Base-by-base conservation (phyloP, 2,329 filamentous ascomycete genomes). In the Clarireedia monteithiana region DNA sequence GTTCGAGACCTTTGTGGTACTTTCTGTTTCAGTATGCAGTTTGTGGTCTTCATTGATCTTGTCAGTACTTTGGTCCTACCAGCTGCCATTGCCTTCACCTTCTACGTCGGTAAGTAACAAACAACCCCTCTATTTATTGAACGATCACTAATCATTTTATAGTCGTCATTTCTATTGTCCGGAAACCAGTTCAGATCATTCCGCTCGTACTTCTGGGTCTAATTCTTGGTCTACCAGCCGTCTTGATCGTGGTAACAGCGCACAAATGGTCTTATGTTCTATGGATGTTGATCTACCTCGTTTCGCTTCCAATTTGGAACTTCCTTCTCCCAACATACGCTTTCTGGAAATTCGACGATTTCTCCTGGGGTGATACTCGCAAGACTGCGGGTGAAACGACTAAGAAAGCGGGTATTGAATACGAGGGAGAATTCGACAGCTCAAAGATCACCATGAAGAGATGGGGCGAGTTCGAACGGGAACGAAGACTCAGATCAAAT, bases 1-100 rank as follows among this genome's bases (percentile, higher is more conserved):
- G 95, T 99, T 46, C 84, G 91, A 62, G 94, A 99, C 75, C 82
- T 99, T 15, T 99, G 94, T 69, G 94, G 94, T 63, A 99, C 94
- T 3, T 99, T 99, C 77, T 99, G 95, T 78, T 99, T 99, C 78
- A 96, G 90, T 72, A 99, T 99, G 94, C 94, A 99, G 74, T 99
- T 99, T 70, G 86, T 99, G 62, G 87, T 99, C 60, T 95, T 91
- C 70, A 88, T 99, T 68, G 94, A 99, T 74, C 79, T 99, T 55
- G 81, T 97, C 55, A 94, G 94, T 66, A 99, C 95, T 1, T 78
- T 99, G 53, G 94, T 99, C 10, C 79, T 99, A 23, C 94, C 94
- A 2, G 95, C 94, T 48, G 95, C 95, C 63, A 97, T 99, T 70
- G 86, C 89, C 3, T 99, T 99, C 71, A 99, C 94, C 20, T 84